Conservation (phyloP, 257 asterid species). For the Nicotiana tabacum region DNA sequence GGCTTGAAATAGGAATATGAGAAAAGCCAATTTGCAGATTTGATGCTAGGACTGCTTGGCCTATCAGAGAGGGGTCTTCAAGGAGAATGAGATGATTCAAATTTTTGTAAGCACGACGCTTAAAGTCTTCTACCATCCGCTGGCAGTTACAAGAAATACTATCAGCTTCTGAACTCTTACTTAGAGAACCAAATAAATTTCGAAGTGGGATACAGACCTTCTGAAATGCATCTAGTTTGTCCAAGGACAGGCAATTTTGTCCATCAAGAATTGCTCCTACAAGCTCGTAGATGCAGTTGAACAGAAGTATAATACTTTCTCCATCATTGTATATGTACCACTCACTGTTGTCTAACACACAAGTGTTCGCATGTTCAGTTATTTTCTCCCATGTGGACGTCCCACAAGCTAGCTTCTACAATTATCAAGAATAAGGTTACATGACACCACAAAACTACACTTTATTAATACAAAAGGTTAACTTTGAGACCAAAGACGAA, state of each 20-base stretch:
- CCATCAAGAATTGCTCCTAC: constrained; percentile 57
- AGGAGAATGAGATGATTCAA: constrained; percentile 32
- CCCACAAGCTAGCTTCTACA: constrained; percentile 55
- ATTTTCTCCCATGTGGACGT: constrained; percentile 66
- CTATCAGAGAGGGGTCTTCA: constrained; percentile 31
- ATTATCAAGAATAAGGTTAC: constrained; percentile 8
- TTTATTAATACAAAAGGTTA: not conserved
- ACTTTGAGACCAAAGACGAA: not conserved
- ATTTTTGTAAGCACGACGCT: constrained; percentile 45
- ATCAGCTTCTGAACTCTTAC: not conserved
- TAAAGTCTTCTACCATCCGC: constrained; percentile 51
- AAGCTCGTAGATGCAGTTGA: constrained; percentile 51
- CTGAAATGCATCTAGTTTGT: constrained; percentile 36
- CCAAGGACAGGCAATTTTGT: constrained; percentile 33
- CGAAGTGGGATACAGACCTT: constrained; percentile 40
- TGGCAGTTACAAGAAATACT: constrained; percentile 23
- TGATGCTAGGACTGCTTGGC: constrained; percentile 26
- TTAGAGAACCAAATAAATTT: not conserved
- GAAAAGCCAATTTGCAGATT: constrained; percentile 27
- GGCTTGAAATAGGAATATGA: constrained; percentile 23
- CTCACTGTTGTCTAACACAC: constrained; percentile 43
- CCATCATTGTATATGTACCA: constrained; percentile 31
- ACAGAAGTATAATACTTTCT: constrained; percentile 34
- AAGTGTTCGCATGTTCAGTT: constrained; percentile 46
- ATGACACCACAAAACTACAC: constrained; percentile 3